Conservation (phyloP, 2,329 filamentous ascomycete species). For the Fusarium poae region DNA sequence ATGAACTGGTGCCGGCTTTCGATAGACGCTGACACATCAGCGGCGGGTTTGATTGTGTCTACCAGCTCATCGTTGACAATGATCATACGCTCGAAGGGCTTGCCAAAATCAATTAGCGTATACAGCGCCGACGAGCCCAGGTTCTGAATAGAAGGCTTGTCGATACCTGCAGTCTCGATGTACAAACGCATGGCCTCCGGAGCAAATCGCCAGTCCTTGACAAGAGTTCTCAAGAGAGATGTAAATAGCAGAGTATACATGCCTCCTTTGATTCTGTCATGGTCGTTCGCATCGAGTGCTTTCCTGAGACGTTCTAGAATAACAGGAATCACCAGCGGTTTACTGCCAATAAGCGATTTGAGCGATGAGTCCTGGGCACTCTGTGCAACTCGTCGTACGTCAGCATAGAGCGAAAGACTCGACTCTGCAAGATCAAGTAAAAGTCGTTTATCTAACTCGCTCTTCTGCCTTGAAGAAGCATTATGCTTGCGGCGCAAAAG, state of each 20-base stretch:
- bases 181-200: constrained; percentile 91
- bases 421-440: constrained; percentile 91
- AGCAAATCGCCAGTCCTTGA: constrained; percentile 94
- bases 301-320: constrained; percentile 82
- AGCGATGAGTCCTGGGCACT: constrained; percentile 92
- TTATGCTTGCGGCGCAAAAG: constrained; percentile 95
- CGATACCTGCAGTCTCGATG: constrained; percentile 88
- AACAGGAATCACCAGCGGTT: constrained; percentile 90
- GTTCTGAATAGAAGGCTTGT: constrained; percentile 94
- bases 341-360: constrained; percentile 88
- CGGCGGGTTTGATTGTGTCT: constrained; percentile 75
- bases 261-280: constrained; percentile 92
- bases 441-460: constrained; percentile 87
- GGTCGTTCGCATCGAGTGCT: constrained; percentile 83
- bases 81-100: constrained; percentile 86
- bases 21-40: constrained; percentile 73
- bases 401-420: constrained; percentile 90
- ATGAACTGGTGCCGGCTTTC: constrained; percentile 76
- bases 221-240: constrained; percentile 86
- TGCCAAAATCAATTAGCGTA: constrained; percentile 91
- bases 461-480: constrained; percentile 86
- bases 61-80: constrained; percentile 80
- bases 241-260: constrained; percentile 93
- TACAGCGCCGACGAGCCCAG: constrained; percentile 85
- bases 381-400: constrained; percentile 94